These are phyloP conservation scores for Magnaporthales sp. DNA, from an alignment of 2,329 filamentous ascomycete species.

Conservation along the genomic window DNA sequence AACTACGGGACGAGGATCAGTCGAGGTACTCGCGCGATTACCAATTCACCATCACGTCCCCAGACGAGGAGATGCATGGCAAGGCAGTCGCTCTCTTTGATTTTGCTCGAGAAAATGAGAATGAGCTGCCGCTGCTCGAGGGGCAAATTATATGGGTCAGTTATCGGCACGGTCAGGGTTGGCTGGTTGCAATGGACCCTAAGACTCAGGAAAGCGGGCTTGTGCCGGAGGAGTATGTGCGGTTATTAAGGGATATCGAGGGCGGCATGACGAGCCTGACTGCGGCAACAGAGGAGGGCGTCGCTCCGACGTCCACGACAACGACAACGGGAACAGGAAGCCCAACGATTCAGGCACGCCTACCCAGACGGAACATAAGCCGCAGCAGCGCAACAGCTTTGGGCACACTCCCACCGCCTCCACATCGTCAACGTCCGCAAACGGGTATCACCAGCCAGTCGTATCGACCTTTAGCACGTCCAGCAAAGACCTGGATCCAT, in stretches of 20 bases:
- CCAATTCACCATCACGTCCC: conserved; percentile 88
- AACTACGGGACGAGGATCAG: conserved; percentile 53
- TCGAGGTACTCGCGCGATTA: conserved; percentile 85
- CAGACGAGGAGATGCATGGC: conserved; percentile 95
- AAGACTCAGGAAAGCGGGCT: conserved; percentile 90
- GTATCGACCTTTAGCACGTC: conserved; percentile 64
- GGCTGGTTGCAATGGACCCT: conserved; percentile 94
- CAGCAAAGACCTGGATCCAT: conserved; percentile 60
- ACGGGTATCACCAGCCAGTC: conserved; percentile 60
- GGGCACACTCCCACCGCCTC: conserved; percentile 38
- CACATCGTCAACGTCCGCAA: conserved; percentile 35
- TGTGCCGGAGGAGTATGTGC: conserved; percentile 93
- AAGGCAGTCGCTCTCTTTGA: conserved; percentile 94
- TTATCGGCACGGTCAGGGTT: conserved; percentile 92
- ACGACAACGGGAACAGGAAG: conserved; percentile 37
- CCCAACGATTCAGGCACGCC: conserved; percentile 52
- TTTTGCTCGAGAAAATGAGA: conserved; percentile 91
- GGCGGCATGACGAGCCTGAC: conserved; percentile 71
- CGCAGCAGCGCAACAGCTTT: conserved; percentile 37
- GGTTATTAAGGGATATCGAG: conserved; percentile 85
- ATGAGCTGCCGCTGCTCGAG: conserved; percentile 85
- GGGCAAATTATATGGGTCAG: conserved; percentile 96
- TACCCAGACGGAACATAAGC: conserved; percentile 48
- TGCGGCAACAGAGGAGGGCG: conserved; percentile 63
- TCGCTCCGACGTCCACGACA: conserved; percentile 58